Conservation (phyloP, 2,329 filamentous ascomycete genomes). For the Beauveria sp. region DNA sequence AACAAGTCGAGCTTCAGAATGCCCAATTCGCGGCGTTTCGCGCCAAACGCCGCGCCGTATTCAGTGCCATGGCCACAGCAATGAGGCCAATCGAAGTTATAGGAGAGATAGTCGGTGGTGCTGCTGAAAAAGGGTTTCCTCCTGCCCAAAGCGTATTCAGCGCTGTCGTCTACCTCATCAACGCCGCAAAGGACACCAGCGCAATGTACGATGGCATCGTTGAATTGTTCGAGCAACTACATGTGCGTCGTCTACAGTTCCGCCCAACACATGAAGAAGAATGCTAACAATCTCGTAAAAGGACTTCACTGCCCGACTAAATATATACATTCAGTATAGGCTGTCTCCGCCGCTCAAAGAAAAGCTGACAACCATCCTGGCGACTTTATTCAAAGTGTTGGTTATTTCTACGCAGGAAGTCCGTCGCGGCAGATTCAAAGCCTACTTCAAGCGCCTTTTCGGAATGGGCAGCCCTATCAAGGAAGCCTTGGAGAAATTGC, state of each 20-base stretch:
- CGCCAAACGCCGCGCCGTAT: conserved; percentile 26
- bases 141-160: conserved; percentile 34
- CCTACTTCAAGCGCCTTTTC: conserved; percentile 33
- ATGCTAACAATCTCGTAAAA: conserved; percentile 13
- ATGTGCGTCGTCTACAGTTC: conserved; percentile 18
- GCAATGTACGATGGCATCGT: conserved; percentile 36
- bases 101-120: conserved; percentile 30
- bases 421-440: conserved; percentile 31
- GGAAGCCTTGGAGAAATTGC: conserved; percentile 31
- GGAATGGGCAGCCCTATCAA: conserved; percentile 32
- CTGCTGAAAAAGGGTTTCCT: conserved; percentile 30
- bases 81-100: conserved; percentile 32
- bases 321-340: conserved; percentile 31
- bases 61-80: conserved; percentile 23
- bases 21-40: conserved; percentile 29
- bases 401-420: conserved; percentile 35
- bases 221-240: conserved; percentile 34
- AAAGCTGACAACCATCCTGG: conserved; percentile 34
- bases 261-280: background rate
- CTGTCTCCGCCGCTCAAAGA: conserved; percentile 30
- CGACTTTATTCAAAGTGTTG: conserved; percentile 36
- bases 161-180: conserved; percentile 35
- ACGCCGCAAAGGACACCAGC: conserved; percentile 37
- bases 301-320: conserved; percentile 35
- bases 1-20: conserved; percentile 27